These are phyloP conservation scores for Aspergillus incahuasiensis DNA, from an alignment of 495 filamentous ascomycete species.

Conservation along the genomic window DNA sequence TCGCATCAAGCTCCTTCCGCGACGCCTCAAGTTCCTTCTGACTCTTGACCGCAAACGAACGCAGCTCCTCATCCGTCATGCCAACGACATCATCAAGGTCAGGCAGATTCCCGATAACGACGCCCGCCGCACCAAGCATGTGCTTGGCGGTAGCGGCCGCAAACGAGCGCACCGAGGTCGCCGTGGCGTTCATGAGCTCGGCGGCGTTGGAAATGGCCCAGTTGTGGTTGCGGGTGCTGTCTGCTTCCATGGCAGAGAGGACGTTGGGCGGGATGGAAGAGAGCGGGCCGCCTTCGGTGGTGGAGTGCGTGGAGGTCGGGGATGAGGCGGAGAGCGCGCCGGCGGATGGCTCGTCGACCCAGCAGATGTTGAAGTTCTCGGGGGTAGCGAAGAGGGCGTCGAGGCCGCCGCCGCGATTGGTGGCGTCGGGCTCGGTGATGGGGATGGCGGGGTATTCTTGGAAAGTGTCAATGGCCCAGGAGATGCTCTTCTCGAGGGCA, in stretches of 20 bases:
- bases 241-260: conserved; percentile 41
- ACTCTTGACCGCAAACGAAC: conserved; percentile 31
- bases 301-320: conserved; percentile 20
- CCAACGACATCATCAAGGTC: conserved; percentile 39
- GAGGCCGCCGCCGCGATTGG: conserved; percentile 39
- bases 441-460: conserved; percentile 26
- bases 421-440: conserved; percentile 33
- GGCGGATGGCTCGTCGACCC: conserved; percentile 32
- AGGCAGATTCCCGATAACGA: conserved; percentile 28
- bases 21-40: conserved; percentile 40
- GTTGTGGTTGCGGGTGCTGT: conserved; percentile 40
- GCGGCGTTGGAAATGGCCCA: conserved; percentile 44
- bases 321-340: conserved; percentile 23
- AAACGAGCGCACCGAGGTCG: conserved; percentile 41
- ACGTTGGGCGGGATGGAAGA: conserved; percentile 34
- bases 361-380: conserved; percentile 42
- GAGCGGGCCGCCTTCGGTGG: conserved; percentile 10
- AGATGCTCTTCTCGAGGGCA: conserved; percentile 61
- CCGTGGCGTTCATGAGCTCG: conserved; percentile 38
- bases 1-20: conserved; percentile 40
- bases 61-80: conserved; percentile 41
- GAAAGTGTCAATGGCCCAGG: conserved; percentile 26
- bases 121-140: conserved; percentile 35
- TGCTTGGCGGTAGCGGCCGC: conserved; percentile 40
- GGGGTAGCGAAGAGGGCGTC: conserved; percentile 41